Base-by-base conservation (phyloP, 306 rosid species). In the Casuarina cunninghamiana region DNA sequence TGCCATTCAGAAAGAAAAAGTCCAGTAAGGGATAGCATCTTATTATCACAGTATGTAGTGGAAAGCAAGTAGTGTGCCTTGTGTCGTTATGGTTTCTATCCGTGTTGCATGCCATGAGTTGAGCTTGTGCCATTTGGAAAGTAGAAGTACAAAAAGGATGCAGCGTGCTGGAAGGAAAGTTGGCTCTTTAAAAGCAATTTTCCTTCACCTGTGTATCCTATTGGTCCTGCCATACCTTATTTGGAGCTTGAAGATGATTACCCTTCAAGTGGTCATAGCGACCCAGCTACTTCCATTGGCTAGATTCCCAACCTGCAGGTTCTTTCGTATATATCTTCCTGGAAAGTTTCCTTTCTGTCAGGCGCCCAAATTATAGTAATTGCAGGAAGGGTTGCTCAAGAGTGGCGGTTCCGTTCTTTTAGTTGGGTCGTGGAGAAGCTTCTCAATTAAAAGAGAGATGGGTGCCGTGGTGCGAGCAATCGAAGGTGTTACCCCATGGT, bases 401-500 rank as follows among this genome's bases (percentile, higher is more conserved):
- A 80, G 86, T 7, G 68, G 67, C 0, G 17, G 32, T 82, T 44
- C 71, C 78, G 11, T 88, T 69, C 75, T 67, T 90, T 9, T 90
- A 88, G 87, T 90, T 84, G 84, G 84, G 84, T 32, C 82, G 93
- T 8, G 86, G 79, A 0, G 90, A 88, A 68, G 48, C 87, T 26
- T 11, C 44, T 4, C 54, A 73, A 69, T 54, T 88, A 74, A 84
- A 79, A 26, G 88, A 72, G 26, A 79, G 77, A 4, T 75, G 86
- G 4, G 83, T 89, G 57, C 84, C 91, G 2, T 83, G 91, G 91
- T 87, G 91, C 78, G 91, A 89, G 61, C 91, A 89, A 67, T 46
- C 87, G 79, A 83, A 63, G 68, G 93, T 89, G 84, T 69, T 89
- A 76, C 79, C 81, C 0, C 89, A 89, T 58, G 11, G 76, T 79